These are phyloP conservation scores for Naganishia cerealis DNA, from an alignment of 1,284 basidiomycete genomes.

Conservation along the genomic window DNA sequence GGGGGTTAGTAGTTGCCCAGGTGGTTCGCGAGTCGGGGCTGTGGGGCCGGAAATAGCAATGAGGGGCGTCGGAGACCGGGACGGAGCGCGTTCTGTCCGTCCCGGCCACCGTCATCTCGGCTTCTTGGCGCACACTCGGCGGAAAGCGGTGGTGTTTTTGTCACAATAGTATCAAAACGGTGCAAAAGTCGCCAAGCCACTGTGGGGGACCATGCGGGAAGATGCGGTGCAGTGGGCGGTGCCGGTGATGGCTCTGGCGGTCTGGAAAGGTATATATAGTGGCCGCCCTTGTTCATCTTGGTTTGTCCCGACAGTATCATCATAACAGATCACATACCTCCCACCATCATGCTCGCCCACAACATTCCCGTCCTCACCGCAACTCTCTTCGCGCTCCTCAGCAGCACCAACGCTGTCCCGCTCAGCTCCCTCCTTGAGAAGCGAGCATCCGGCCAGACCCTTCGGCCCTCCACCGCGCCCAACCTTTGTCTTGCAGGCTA, in stretches of 20 bases:
- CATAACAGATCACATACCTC: not conserved
- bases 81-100: not conserved
- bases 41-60: too few relatives aligned
- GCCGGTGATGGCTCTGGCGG: too few relatives aligned
- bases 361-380: slow-evolving; percentile 29
- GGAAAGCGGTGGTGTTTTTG: not conserved
- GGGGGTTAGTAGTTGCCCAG: too few relatives aligned
- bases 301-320: not conserved
- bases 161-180: too few relatives aligned
- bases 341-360: slow-evolving; percentile 24
- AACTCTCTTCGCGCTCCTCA: slow-evolving; percentile 13
- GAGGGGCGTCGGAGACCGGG: too few relatives aligned
- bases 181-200: too few relatives aligned
- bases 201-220: too few relatives aligned
- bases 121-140: not conserved
- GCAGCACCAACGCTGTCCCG: slow-evolving; percentile 11
- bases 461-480: slow-evolving; percentile 23
- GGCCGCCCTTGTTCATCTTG: too few relatives aligned
- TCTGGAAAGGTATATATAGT: too few relatives aligned
- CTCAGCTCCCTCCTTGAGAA: slow-evolving; percentile 11
- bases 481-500: slow-evolving; percentile 27
- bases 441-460: slow-evolving; percentile 18
- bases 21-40: too few relatives aligned
- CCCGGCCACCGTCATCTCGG: not conserved
- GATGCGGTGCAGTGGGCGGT: too few relatives aligned